Base-by-base conservation (phyloP, 805 yeast genomes). In the Spathaspora arborariae region DNA sequence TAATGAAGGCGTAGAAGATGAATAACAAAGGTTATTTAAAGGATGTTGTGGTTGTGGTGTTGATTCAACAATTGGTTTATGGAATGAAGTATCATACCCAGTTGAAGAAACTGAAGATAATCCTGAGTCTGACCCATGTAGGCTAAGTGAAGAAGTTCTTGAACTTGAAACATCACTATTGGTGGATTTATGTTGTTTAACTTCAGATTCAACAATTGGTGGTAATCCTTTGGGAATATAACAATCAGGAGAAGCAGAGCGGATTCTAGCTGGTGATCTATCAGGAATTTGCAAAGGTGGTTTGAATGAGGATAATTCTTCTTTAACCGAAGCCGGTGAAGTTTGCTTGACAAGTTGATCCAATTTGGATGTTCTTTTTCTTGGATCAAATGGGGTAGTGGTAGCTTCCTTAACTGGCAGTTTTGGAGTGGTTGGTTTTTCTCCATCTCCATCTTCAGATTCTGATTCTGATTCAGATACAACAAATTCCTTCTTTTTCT, bases 171-270 rank as follows among this genome's bases (percentile, higher is more conserved):
- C 43, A 13, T 58, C 50, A 18, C 57, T 55, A 26, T 45, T 51
- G 16, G 47, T 34, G 22, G 44, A 50, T 44, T 59, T 62, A 9
- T 71, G 65, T 4, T 70, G 59, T 13, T 60, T 56, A 45, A 59
- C 58, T 45, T 65, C 70, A 44, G 57, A 63, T 55, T 70, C 75
- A 19, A 56, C 66, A 54, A 69, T 68, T 26, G 75, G 74, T 18
- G 67, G 68, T 50, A 72, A 67, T 1, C 68, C 70, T 43, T 60
- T 58, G 16, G 59, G 48, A 7, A 60, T 64, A 53, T 56, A 60
- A 34, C 64, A 46, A 26, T 34, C 39, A 22, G 22, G 20, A 6
- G 22, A 19, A 18, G 6, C 46, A 27, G 50, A 33, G 18, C 18
- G 35, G 35, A 35, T 37, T 48, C 51, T 48, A 8, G 49, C 40